Conservation (phyloP, 257 asterid genomes). For the Solanum paucissectum region DNA sequence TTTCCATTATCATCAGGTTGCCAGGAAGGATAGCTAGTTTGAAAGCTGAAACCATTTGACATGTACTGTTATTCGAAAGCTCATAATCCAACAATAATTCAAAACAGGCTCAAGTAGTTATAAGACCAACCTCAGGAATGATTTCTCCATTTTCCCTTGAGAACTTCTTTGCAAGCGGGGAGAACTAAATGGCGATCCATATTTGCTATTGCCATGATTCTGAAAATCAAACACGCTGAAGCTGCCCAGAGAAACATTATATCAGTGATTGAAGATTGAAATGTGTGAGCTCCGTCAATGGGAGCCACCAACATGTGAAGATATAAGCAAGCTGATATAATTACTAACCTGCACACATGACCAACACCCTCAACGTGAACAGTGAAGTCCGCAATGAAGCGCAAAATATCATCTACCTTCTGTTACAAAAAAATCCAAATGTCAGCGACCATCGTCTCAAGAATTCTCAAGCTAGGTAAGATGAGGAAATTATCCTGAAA, state of each 20-base stretch:
- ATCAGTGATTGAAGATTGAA: neutral
- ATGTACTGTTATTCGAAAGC: neutral
- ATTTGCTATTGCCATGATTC: conserved; percentile 68
- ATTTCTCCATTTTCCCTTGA: conserved; percentile 98
- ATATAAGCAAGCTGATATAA: neutral
- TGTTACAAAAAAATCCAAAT: conserved; percentile 22
- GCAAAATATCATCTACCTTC: conserved; percentile 72
- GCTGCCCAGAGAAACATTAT: conserved; percentile 31
- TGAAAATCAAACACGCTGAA: conserved; percentile 80
- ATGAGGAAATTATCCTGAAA: neutral
- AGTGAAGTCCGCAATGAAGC: conserved; percentile 79
- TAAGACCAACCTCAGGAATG: conserved; percentile 59
- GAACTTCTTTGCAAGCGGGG: conserved; percentile 60
- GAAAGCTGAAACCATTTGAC: conserved; percentile 57
- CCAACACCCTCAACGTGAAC: conserved; percentile 88
- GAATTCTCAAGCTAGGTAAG: neutral
- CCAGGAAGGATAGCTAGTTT: conserved; percentile 69
- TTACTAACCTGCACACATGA: conserved; percentile 69
- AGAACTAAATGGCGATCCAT: conserved; percentile 65
- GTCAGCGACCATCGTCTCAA: neutral
- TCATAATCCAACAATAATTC: neutral
- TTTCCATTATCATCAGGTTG: conserved; percentile 65
- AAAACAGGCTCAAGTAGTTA: neutral
- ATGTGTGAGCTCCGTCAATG: neutral
- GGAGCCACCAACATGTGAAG: neutral